Base-by-base conservation (phyloP, 306 rosid genomes). In the Inga leiocalycina region DNA sequence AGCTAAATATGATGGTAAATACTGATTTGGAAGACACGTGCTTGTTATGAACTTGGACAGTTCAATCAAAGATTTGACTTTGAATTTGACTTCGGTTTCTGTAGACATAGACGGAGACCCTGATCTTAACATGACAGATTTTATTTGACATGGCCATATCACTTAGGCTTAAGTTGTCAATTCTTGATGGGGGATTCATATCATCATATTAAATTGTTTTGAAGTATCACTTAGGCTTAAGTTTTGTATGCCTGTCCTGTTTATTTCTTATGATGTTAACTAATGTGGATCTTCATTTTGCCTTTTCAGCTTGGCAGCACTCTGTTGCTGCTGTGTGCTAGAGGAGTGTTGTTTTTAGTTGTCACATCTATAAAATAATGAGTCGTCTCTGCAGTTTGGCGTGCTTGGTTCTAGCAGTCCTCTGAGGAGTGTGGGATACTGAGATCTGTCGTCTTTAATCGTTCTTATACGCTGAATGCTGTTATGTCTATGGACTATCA, bases 241-340 rank as follows among this genome's bases (percentile, higher is more conserved):
- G 27, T 24, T 65, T 75, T 69, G 3, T 56, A 34, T 56, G 30
- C 45, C 22, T 10, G 4, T 39, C 1, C 7, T 74, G 39, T 41
- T 77, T 69, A 17, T 83, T 22, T 81, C 19, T 44, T 14, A 30
- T 76, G 65, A 70, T 65, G 61, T 75, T 70, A 81, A 71, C 39
- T 74, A 15, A 72, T 34, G 73, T 57, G 14, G 70, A 39, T 22
- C 32, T 80, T 84, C 65, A 12, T 71, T 79, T 80, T 80, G 22
- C 82, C 3, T 69, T 27, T 80, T 90, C 97, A 96, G 99, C 82
- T 83, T 92, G 77, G 93, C 93, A n/a, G 91, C 93, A 0, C 94
- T 96, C 59, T 96, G 97, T 88, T 96, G 98, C 88, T 96, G 99
- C 77, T 96, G 93, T 81, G 74, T 96, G 87, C 78, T 93, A 87